Evolutionary conservation across 2,329 filamentous ascomycete genomes (phyloP), one percentile per base, ranked within the genome.

Genomic region (Colletotrichum limetticola): DNA sequence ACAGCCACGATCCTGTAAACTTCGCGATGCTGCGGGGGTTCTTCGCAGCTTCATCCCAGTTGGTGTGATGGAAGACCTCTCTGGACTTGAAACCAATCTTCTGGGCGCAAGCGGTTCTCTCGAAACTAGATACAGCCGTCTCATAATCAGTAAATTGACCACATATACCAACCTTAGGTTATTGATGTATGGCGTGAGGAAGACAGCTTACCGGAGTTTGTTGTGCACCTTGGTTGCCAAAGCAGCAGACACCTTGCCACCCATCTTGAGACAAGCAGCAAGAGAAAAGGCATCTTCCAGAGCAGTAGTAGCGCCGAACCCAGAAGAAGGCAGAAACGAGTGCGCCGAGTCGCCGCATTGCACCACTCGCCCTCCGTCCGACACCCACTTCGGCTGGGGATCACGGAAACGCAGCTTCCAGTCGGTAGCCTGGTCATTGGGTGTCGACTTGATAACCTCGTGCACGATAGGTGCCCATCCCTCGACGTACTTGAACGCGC

Each of bases 41-140:
- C 11, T 72, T 58, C 3, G 64, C 68, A 9, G 32, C 66, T 22
- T 67, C 68, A n/a, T 74, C 71, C 59, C 74, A 77, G 59, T 72
- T 74, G 19, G 75, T 71, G 22, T 75, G 63, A 59, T 78, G 76
- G 9, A 77, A 56, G 9, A 60, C 49, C 58, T 78, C 66, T 19
- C 76, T 71, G 30, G 68, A 76, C 60, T 76, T 75, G 53, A 79
- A 65, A 1, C 75, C 76, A 14, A 68, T 62, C 24, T 68, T 75
- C 53, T 78, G 77, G 2, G 68, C 66, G 46, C 69, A 75, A 3
- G 66, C 59, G 12, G 75, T 71, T 5, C 75, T 71, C 57, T 77
- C 74, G 46, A 78, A 68, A 32, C 69, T 74, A 42, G 1, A 35
- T 52, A 19, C 7, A 12, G 11, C 19, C 12, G n/a, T 3, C 5